Conservation (phyloP, 176 grass and related monocot genomes). For the Coix lacrymajobi region DNA sequence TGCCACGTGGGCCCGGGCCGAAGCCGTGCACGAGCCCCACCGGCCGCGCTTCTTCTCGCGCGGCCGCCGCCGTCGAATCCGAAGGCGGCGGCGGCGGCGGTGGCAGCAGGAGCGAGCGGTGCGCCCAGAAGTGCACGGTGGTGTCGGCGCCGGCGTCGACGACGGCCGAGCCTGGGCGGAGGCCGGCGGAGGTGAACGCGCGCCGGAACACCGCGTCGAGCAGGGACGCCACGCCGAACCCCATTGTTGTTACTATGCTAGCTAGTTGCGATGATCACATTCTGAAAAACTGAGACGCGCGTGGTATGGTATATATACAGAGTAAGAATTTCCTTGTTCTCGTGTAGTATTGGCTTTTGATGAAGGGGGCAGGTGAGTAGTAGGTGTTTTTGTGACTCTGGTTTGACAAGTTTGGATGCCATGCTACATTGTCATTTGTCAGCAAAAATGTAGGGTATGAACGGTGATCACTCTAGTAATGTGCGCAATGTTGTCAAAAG, state of each 20-base stretch:
- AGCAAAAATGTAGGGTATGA: no score
- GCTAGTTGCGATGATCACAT: background rate
- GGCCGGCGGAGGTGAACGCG: slow-evolving; percentile 58
- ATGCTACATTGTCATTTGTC: background rate
- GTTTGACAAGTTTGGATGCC: background rate
- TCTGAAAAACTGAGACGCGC: background rate
- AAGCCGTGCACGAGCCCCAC: slow-evolving; percentile 76
- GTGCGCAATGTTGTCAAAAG: no score
- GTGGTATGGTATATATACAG: background rate
- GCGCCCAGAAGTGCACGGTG: slow-evolving; percentile 73
- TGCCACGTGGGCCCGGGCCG: slow-evolving; percentile 68
- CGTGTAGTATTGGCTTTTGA: background rate
- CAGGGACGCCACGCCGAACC: slow-evolving; percentile 58
- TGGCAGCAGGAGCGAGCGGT: slow-evolving; percentile 32
- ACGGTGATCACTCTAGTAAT: no score
- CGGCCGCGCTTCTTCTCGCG: slow-evolving; percentile 28
- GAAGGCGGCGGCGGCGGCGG: no score
- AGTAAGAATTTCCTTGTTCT: background rate
- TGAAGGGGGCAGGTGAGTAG: background rate
- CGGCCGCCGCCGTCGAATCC: no score
- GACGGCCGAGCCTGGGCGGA: slow-evolving; percentile 13
- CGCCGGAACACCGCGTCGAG: slow-evolving; percentile 52
- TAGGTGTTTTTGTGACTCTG: background rate
- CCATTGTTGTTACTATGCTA: slow-evolving; percentile 47
- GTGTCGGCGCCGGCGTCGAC: slow-evolving; percentile 52